Evolutionary conservation across 2,329 filamentous ascomycete species (phyloP).

Genomic region (Epicoccum sorghinum): DNA sequence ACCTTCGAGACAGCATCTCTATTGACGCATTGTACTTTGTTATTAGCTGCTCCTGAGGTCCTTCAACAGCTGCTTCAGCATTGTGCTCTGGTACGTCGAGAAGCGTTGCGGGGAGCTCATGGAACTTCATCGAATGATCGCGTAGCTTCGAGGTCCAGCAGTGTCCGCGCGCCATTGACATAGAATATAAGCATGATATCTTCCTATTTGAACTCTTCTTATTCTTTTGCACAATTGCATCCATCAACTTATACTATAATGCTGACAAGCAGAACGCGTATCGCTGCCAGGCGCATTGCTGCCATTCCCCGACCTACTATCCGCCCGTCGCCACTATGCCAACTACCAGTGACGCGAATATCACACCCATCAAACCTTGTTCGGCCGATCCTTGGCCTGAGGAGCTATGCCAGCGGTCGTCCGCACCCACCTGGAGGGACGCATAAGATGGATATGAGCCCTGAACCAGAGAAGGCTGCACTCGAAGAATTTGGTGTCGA

Average conservation of each 20-base stretch:
- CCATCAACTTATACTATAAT: slow-evolving; percentile 28
- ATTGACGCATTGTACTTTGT: not conserved
- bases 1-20: not conserved
- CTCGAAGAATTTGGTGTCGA: slow-evolving; percentile 92
- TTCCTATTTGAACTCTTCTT: slow-evolving; percentile 6
- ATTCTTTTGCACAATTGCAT: slow-evolving; percentile 6
- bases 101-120: slow-evolving; percentile 13
- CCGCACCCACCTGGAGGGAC: slow-evolving; percentile 91
- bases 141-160: slow-evolving; percentile 29
- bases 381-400: slow-evolving; percentile 51
- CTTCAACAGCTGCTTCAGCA: not conserved
- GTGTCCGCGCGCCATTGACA: slow-evolving; percentile 26
- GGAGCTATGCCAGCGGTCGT: slow-evolving; percentile 63
- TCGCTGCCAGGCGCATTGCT: slow-evolving; percentile 44
- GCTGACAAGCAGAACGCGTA: slow-evolving; percentile 44
- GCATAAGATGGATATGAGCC: slow-evolving; percentile 88
- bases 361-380: slow-evolving; percentile 22
- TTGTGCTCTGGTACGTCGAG: not conserved
- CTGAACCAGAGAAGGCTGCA: slow-evolving; percentile 78
- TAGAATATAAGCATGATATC: slow-evolving; percentile 32
- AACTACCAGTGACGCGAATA: slow-evolving; percentile 27
- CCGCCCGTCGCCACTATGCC: slow-evolving; percentile 30
- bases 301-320: slow-evolving; percentile 21
- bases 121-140: slow-evolving; percentile 31
- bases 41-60: not conserved